A percentile compares a stretch with the other conserved stretches of the same genome.
phyloP scores from a whole-genome alignment of 495 filamentous ascomycete genomes.

The Hypoxylon perforatum region DNA sequence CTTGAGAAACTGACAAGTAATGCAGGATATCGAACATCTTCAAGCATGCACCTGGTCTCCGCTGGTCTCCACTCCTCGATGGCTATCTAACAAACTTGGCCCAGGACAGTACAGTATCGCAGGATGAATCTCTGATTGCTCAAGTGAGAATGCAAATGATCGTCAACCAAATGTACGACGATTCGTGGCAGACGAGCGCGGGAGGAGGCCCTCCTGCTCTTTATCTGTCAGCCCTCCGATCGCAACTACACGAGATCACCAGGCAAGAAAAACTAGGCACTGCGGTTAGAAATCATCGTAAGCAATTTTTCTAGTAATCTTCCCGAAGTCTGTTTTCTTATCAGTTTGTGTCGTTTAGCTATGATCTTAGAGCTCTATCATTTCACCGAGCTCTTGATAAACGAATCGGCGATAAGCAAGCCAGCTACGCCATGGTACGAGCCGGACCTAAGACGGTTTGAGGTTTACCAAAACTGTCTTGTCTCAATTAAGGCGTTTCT shows the following conservation, averaged over 20 bases:
- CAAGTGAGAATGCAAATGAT: constrained; percentile 61
- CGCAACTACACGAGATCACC: constrained; percentile 54
- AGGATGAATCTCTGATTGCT: constrained; percentile 62
- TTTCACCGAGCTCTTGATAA: constrained; percentile 56
- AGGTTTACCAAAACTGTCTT: constrained; percentile 44
- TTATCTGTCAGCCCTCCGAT: constrained; percentile 58
- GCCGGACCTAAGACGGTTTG: constrained; percentile 45
- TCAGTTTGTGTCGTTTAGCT: constrained; percentile 37
- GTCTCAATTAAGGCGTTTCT: constrained; percentile 38
- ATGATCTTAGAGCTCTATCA: constrained; percentile 50
- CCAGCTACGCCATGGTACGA: constrained; percentile 4
- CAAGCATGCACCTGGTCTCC: constrained; percentile 58
- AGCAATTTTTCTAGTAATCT: constrained; percentile 17
- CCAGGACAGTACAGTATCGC: constrained; percentile 57
- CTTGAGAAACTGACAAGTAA: neutral
- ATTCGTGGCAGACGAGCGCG: constrained; percentile 41
- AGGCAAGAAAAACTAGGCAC: constrained; percentile 45
- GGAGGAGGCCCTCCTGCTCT: constrained; percentile 49
- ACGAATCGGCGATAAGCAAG: constrained; percentile 54
- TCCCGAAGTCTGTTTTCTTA: neutral
- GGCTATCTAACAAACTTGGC: constrained; percentile 59
- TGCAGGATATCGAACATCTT: constrained; percentile 57
- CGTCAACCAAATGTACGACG: constrained; percentile 43
- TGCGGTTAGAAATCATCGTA: constrained; percentile 54
- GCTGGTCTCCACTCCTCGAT: constrained; percentile 65